These are phyloP conservation scores for Botrytis porri DNA, from an alignment of 2,329 filamentous ascomycete species.

Conservation along the genomic window DNA sequence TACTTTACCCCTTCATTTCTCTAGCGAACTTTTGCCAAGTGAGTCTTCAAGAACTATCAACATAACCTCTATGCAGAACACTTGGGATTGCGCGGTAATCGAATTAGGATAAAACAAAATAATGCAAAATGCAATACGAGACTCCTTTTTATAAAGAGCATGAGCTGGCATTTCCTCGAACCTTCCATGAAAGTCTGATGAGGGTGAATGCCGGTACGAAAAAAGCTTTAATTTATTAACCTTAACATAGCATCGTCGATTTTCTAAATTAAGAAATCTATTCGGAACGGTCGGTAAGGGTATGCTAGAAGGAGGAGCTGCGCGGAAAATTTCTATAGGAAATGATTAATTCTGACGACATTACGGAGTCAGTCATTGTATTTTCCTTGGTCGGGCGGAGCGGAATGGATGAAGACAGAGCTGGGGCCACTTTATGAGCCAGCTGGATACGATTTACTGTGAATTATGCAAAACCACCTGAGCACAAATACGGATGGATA, in stretches of 20 bases:
- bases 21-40: background rate
- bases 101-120: background rate
- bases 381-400: background rate
- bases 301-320: background rate
- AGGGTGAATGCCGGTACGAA: background rate
- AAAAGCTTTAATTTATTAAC: background rate
- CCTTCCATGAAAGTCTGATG: background rate
- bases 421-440: background rate
- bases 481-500: background rate
- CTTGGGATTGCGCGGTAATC: background rate
- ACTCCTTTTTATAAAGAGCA: background rate
- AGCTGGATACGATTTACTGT: background rate
- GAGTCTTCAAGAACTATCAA: background rate
- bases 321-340: background rate
- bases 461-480: background rate
- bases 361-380: background rate
- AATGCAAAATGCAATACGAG: background rate
- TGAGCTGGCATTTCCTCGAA: background rate
- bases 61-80: background rate
- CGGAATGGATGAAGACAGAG: background rate
- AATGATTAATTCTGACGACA: background rate
- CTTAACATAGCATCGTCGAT: background rate
- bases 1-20: background rate
- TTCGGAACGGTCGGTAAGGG: background rate
- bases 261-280: constrained; percentile 13